These are phyloP conservation scores for Thelephora terrestris DNA, from an alignment of 1,284 basidiomycete species.

Conservation along the genomic window DNA sequence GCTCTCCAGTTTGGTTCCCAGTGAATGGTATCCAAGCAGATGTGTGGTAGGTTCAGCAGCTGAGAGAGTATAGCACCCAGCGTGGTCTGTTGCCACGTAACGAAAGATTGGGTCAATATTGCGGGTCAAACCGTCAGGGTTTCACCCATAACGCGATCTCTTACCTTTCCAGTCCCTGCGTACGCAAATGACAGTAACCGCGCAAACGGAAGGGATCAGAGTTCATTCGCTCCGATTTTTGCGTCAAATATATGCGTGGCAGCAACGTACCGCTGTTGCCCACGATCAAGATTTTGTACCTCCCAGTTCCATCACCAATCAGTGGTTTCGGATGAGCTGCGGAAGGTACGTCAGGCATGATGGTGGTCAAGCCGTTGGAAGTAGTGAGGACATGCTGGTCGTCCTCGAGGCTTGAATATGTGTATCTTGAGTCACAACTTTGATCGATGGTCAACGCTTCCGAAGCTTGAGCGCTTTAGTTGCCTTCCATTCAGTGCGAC, in stretches of 20 bases:
- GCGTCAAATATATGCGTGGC: neutral
- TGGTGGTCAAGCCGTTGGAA: too few species aligned
- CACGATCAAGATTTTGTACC: conserved; percentile 37
- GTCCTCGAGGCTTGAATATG: too few species aligned
- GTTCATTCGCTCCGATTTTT: neutral
- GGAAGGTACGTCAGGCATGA: too few species aligned
- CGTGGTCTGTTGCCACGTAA: conserved; percentile 31
- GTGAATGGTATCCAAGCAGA: conserved; percentile 16
- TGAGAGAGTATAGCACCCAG: conserved; percentile 33
- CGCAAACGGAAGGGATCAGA: neutral
- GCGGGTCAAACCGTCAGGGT: conserved; percentile 4
- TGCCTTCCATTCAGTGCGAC: too few species aligned
- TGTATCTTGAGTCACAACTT: too few species aligned
- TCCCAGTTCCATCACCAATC: conserved; percentile 36
- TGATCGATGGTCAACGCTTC: too few species aligned
- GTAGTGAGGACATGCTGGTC: too few species aligned
- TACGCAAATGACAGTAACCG: neutral
- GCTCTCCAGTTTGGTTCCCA: conserved; percentile 19
- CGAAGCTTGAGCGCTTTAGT: too few species aligned
- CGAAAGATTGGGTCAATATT: neutral
- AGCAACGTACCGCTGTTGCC: conserved; percentile 43
- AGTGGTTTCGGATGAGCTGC: conserved; percentile 21
- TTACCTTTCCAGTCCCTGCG: conserved; percentile 10
- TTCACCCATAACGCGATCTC: neutral
- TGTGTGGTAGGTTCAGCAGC: conserved; percentile 26